Evolutionary conservation across 2,329 filamentous ascomycete genomes (phyloP).

Genomic region (Cercospora sesami): DNA sequence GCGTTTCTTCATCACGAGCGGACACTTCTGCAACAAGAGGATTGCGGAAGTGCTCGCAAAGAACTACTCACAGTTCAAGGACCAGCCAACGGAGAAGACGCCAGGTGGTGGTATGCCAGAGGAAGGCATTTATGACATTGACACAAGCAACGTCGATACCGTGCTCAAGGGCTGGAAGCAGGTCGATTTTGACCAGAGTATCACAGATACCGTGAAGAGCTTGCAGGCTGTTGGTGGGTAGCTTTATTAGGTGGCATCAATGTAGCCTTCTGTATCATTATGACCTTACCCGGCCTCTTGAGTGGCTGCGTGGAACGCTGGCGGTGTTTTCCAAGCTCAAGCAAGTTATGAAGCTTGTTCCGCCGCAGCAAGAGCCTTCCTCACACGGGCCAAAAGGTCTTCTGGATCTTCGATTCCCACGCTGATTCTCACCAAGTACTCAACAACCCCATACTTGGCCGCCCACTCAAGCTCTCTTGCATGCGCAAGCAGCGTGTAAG

Average conservation of each 20-base stretch:
- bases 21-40: conserved; percentile 61
- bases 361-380: not conserved
- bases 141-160: conserved; percentile 54
- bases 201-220: conserved; percentile 64
- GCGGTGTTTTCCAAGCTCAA: not conserved
- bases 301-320: not conserved
- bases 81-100: conserved; percentile 42
- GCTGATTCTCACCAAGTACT: not conserved
- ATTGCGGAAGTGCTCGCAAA: conserved; percentile 58
- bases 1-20: conserved; percentile 59
- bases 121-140: conserved; percentile 55
- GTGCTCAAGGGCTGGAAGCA: conserved; percentile 62
- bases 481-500: not conserved
- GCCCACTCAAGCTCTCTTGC: not conserved
- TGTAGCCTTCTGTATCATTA: not conserved
- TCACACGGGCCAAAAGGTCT: not conserved
- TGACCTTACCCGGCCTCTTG: not conserved
- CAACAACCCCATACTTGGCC: not conserved
- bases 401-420: not conserved
- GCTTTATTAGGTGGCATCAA: not conserved
- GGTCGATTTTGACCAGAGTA: conserved; percentile 57
- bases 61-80: conserved; percentile 56
- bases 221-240: conserved; percentile 51
- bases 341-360: not conserved
- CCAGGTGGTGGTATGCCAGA: conserved; percentile 50